Base-by-base conservation (phyloP, 2,329 filamentous ascomycete genomes). In the Alternaria postmessia region DNA sequence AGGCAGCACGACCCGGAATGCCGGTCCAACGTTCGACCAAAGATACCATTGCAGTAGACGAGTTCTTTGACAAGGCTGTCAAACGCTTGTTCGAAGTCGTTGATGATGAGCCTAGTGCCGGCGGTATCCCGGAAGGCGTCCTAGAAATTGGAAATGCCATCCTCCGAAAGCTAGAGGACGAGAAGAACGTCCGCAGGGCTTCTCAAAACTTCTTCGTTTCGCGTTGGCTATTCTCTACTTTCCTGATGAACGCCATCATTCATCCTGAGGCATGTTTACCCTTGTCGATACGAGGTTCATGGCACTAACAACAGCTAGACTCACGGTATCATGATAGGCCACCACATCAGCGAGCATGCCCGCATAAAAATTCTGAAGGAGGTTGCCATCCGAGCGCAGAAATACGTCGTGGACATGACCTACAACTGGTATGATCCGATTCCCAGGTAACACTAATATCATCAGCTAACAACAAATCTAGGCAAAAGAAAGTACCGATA, bases 191-290 rank as follows among this genome's bases (percentile, higher is more conserved):
- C 63, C 89, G 91, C 66, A 88, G 87, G 56, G 80, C 73, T 67
- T 93, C 93, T 39, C 88, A 93, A 63, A 89, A 89, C 68, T 96
- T 94, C 82, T 86, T 98, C 66, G 89, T 97, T 64, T 92, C 90
- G 71, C 91, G 94, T 75, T 99, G 94, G 89, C 89, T 97, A 63
- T 97, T 98, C 77, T 91, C 93, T 64, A 90, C 90, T 52, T 97
- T 95, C 79, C 83, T 98, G 36, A 86, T 92, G 47, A 90, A 91
- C 69, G 90, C 93, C 54, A 87, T 98, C 72, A 91, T 93, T 48
- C 91, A 95, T 72, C 95, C 95, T 11, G 95, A 99, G 85, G 93
- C 88, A 84, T 66, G 69, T 72, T 24, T 58, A 47, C 46, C 22
- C 20, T 51, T 62, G 59, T 22, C 51, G 24, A 30, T 38, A 32